phyloP scores from a whole-genome alignment of 2,329 filamentous ascomycete species.

The Westerdykella aurantiaca region DNA sequence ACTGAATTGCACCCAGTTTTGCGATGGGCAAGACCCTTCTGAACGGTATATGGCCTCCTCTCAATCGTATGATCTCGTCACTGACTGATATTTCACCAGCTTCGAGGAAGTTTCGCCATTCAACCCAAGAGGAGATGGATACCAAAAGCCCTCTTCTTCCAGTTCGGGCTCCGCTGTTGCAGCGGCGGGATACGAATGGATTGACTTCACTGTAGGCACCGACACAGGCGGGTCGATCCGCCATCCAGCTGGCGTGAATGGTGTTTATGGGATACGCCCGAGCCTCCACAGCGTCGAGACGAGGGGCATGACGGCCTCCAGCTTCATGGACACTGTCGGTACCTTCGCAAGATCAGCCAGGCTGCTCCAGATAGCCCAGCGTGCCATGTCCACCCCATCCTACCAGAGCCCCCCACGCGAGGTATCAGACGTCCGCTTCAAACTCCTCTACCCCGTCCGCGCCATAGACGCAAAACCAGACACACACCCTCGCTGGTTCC shows the following conservation, averaged over 20 bases:
- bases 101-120: slow-evolving; percentile 8
- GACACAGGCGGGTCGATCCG: slow-evolving; percentile 10
- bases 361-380: slow-evolving; percentile 9
- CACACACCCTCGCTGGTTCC: neutral
- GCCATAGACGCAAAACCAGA: neutral
- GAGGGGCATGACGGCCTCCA: neutral
- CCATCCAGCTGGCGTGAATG: slow-evolving; percentile 7
- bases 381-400: neutral
- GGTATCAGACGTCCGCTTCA: neutral
- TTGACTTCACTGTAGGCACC: slow-evolving; percentile 29
- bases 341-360: slow-evolving; percentile 6
- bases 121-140: slow-evolving; percentile 21
- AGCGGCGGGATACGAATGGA: neutral
- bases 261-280: slow-evolving; percentile 4
- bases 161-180: neutral
- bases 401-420: no score
- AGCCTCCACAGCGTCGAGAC: neutral
- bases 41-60: neutral
- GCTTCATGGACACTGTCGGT: slow-evolving; percentile 4
- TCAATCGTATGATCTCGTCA: neutral
- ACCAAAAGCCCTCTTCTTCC: slow-evolving; percentile 1
- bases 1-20: slow-evolving; percentile 3
- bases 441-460: neutral
- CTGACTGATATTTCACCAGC: neutral
- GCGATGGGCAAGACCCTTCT: neutral